Evolutionary conservation across 2,329 filamentous ascomycete species (phyloP), one percentile per base, ranked within the genome.

Genomic region (Coleophoma crateriformis): DNA sequence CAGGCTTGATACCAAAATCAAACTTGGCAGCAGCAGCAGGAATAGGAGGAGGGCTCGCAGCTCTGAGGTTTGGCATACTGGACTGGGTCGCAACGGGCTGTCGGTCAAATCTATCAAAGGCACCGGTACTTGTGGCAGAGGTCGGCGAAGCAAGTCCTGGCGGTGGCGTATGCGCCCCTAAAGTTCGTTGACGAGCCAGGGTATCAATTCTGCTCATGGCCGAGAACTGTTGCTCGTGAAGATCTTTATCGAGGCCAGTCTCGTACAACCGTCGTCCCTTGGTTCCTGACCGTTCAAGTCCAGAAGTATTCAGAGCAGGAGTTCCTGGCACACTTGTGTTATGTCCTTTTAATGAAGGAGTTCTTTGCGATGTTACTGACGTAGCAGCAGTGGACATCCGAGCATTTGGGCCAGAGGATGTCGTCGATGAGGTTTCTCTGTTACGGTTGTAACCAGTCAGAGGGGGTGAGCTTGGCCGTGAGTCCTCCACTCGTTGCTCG

Each of bases 361-460:
- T 66, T 14, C 71, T 72, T 52, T 92, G 88, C 0, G 90, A 95
- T n/a, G 84, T 82, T 46, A 95, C 74, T 0, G 92, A 96, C 0
- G 90, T 96, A 3, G 90, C 90, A 7, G 90, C 88, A 1, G 91
- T 96, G 0, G 92, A 96, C 49, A 82, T 84, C 27, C 88, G 84
- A 22, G 81, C 80, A 37, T 84, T 78, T 0, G 82, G 84, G 4
- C 70, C 71, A 0, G 81, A 85, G 0, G 90, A 94, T 7, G 84
- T 86, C 0, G 88, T 95, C 0, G 92, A 96, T 2, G 87, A 94
- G 0, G 90, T 96, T 56, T 90, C 90, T 22, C 91, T 78, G 56
- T 92, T 88, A 53, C 79, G 80, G 59, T 86, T 86, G 62, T 85
- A 90, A 17, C 79, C 80, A 1, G 76, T 75, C 1, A 79, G 75